Percentiles rank a stretch among this genome's conserved stretches.
phyloP scores from a whole-genome alignment of 768 basidiomycete genomes.

The Podaxis carcinomalis region DNA sequence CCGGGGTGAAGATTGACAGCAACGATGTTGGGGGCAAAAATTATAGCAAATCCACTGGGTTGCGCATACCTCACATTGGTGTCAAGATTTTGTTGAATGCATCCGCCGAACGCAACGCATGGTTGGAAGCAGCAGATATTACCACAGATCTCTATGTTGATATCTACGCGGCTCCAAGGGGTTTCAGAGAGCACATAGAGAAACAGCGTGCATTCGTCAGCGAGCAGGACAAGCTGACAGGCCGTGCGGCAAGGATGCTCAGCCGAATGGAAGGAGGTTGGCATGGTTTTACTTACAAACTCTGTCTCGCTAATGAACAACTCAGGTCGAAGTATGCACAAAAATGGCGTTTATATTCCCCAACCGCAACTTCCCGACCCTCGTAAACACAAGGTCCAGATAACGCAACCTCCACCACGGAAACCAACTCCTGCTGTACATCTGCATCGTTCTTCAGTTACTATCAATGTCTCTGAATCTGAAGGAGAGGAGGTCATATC shows the following conservation, averaged over 20 bases:
- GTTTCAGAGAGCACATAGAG: conserved; percentile 45
- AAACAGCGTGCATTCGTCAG: conserved; percentile 64
- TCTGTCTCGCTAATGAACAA: neutral
- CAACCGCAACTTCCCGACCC: conserved; percentile 24
- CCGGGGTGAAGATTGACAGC: conserved; percentile 60
- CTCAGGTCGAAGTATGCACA: conserved; percentile 28
- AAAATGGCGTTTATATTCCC: conserved; percentile 47
- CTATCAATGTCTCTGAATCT: conserved; percentile 51
- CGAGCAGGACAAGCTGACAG: conserved; percentile 67
- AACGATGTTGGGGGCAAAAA: conserved; percentile 73
- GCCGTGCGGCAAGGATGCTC: conserved; percentile 56
- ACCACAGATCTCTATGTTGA: conserved; percentile 58
- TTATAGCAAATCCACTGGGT: conserved; percentile 59
- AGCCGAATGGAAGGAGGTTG: conserved; percentile 20
- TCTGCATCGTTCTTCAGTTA: conserved; percentile 16
- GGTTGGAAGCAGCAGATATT: conserved; percentile 64
- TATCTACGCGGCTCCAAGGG: conserved; percentile 59
- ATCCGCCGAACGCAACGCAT: conserved; percentile 36
- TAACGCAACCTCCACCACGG: conserved; percentile 29
- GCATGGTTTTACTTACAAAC: neutral
- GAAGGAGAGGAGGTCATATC: conserved; percentile 60
- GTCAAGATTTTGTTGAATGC: conserved; percentile 48
- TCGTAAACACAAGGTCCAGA: neutral
- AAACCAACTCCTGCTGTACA: conserved; percentile 15
- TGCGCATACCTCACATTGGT: conserved; percentile 49